These are phyloP conservation scores for Raffaelea albimanens DNA, from an alignment of 2,329 filamentous ascomycete species.

Conservation along the genomic window DNA sequence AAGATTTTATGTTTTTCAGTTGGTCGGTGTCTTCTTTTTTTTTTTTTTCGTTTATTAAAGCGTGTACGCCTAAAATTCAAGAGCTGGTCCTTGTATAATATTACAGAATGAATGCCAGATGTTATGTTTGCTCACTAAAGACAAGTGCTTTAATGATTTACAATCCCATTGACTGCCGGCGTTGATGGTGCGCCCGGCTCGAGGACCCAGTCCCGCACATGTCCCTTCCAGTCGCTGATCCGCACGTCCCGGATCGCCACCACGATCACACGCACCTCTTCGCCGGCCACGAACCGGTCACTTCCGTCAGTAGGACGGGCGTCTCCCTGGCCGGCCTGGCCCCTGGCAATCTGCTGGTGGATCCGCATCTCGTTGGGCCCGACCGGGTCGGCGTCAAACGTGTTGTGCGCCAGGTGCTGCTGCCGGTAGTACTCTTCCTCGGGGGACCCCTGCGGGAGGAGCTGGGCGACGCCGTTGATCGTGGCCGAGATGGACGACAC, in stretches of 20 bases:
- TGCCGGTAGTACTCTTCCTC: conserved; percentile 79
- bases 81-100: no score
- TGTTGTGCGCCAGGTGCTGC: conserved; percentile 85
- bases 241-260: conserved; percentile 77
- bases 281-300: conserved; percentile 65
- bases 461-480: conserved; percentile 76
- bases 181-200: conserved; percentile 17
- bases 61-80: no score
- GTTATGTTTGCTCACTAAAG: no score
- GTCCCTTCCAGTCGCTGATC: conserved; percentile 93
- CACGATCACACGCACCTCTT: conserved; percentile 78
- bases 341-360: conserved; percentile 21
- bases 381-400: conserved; percentile 52
- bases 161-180: conserved; percentile 29
- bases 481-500: conserved; percentile 85
- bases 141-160: no score
- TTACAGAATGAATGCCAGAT: no score
- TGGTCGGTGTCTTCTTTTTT: no score
- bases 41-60: background rate
- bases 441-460: conserved; percentile 63
- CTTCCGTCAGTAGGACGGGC: conserved; percentile 36
- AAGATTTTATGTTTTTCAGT: no score
- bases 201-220: conserved; percentile 67
- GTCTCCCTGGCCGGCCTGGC: conserved; percentile 13
- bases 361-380: conserved; percentile 28